Evolutionary conservation across 495 filamentous ascomycete genomes (phyloP), one percentile per base, ranked within the genome.

Genomic region (Penicillium steckii): DNA sequence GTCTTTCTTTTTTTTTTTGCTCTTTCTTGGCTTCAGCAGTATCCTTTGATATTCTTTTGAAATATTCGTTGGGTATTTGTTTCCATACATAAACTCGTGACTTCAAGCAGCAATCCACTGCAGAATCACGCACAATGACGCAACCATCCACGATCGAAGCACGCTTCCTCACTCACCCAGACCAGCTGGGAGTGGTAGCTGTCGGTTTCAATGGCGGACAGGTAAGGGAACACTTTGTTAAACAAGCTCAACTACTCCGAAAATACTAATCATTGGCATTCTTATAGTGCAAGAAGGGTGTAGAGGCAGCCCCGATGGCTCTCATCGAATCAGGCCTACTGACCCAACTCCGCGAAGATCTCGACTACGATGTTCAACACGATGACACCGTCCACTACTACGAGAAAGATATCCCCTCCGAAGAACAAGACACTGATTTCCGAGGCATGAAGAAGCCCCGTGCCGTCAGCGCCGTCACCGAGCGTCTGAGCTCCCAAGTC

Each of bases 171-270:
- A 72, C 85, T 54, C 75, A 84, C 55, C 78, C 82, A 44, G 76
- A 86, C 65, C 84, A 97, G 56, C 81, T 98, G 48, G 94, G 94
- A 50, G 80, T 98, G 44, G 89, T 97, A 32, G 92, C 93, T 23
- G 94, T 97, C 17, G 93, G 93, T 52, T 98, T 98, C 79, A 95
- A 91, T 48, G 94, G 95, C 60, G 94, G 94, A 45, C 94, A 98
- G 81, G 92, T 93, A 82, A 59, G 75, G 21, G 18, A 7, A 6
- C n/a, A n/a, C n/a, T n/a, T n/a, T n/a, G n/a, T n/a, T n/a, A n/a
- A n/a, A n/a, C n/a, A n/a, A n/a, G n/a, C n/a, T n/a, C n/a, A n/a
- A n/a, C n/a, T n/a, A n/a, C n/a, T 49, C 9, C 29, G 24, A 41
- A 42, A 41, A 44, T 42, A 19, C 48, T 56, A 43, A 62, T 35